Conservation (phyloP, 129 eudicot species). For the Flaveria bidentis region DNA sequence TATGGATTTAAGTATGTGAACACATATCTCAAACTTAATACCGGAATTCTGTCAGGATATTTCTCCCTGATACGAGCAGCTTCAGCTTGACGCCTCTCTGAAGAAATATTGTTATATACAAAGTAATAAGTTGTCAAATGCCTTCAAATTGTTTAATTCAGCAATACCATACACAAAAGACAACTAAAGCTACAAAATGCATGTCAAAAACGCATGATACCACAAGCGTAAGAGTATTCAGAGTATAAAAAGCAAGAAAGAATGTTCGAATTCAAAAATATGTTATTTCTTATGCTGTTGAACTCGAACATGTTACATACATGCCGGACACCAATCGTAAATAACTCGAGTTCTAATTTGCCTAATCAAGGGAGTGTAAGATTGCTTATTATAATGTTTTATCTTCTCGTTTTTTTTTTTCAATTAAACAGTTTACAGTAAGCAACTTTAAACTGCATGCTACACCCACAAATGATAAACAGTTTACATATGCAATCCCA, state of each 20-base stretch:
- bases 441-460: not conserved
- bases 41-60: slow-evolving; percentile 95
- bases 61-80: slow-evolving; percentile 98
- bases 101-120: not conserved
- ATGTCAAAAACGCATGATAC: not conserved
- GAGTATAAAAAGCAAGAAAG: not conserved
- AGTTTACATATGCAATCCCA: not conserved
- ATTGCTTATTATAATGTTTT: not conserved
- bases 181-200: not conserved
- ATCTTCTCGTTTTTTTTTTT: not conserved
- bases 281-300: not conserved
- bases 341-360: not conserved
- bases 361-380: not conserved
- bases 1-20: not conserved
- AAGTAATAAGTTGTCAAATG: not conserved
- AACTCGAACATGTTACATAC: not conserved
- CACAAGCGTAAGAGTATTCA: not conserved
- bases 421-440: not conserved
- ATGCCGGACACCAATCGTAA: not conserved
- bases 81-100: slow-evolving; percentile 97
- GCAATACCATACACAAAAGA: slow-evolving; percentile 2
- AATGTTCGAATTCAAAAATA: not conserved
- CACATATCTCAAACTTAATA: slow-evolving; percentile 26
- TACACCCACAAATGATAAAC: not conserved
- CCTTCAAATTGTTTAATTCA: not conserved